phyloP scores from a whole-genome alignment of 768 basidiomycete genomes.

The Boletus pseudopeckii region DNA sequence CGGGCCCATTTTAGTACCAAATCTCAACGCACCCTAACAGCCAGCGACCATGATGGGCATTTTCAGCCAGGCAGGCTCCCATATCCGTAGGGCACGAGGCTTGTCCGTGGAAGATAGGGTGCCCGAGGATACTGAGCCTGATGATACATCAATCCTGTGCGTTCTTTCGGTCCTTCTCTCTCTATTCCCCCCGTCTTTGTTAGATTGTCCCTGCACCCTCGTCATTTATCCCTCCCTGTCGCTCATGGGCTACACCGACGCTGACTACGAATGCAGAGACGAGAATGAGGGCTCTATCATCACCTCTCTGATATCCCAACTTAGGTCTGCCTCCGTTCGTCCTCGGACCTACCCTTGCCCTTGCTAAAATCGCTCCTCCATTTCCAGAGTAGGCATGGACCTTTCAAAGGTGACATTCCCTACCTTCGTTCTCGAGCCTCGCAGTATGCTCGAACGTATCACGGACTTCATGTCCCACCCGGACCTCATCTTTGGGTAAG shows the following conservation, averaged over 20 bases:
- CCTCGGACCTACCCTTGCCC: not conserved
- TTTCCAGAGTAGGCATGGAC: constrained; percentile 88
- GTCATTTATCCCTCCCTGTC: not conserved
- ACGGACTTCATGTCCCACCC: constrained; percentile 99
- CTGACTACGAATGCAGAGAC: constrained; percentile 57
- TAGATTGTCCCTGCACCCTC: constrained; percentile 4
- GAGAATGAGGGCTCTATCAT: constrained; percentile 93
- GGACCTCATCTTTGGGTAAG: constrained; percentile 92
- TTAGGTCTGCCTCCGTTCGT: constrained; percentile 50
- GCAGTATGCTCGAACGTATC: constrained; percentile 96
- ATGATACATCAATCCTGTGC: constrained; percentile 87
- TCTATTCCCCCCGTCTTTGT: constrained; percentile 30
- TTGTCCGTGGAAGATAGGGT: constrained; percentile 62
- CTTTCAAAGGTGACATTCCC: constrained; percentile 91
- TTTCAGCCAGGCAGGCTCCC: constrained; percentile 66
- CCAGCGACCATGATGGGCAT: constrained; percentile 67
- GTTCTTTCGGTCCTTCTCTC: constrained; percentile 35
- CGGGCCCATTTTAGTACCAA: not conserved
- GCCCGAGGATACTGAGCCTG: constrained; percentile 80
- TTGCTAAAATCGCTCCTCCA: constrained; percentile 9
- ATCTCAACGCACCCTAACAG: not conserved
- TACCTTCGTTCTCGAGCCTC: constrained; percentile 93
- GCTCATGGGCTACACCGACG: constrained; percentile 30
- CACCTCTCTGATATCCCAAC: constrained; percentile 81
- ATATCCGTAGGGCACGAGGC: constrained; percentile 67